A percentile compares a stretch with the other conserved stretches of the same genome.
phyloP scores from a whole-genome alignment of 805 yeast species.

The Brettanomyces bruxellensis region DNA sequence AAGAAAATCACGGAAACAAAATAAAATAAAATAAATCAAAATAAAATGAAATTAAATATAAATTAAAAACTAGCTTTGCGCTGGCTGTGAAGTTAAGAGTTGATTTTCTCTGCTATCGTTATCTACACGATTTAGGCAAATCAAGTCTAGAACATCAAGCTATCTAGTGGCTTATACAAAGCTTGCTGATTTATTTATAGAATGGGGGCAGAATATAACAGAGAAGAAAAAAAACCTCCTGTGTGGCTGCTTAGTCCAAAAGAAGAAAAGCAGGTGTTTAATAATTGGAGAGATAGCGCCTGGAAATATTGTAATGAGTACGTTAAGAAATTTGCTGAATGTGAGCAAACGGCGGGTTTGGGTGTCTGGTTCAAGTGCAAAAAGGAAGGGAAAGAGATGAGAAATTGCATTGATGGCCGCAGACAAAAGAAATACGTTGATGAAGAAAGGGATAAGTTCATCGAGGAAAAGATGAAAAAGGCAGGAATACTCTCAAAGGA shows the following conservation, averaged over 20 bases:
- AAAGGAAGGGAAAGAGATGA: conserved; percentile 46
- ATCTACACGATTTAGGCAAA: too few species aligned
- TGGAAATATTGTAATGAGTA: conserved; percentile 58
- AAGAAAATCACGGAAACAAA: background rate
- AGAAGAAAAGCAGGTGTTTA: conserved; percentile 67
- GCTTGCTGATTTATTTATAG: too few species aligned
- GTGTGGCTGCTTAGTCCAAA: conserved; percentile 69
- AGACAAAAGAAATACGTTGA: conserved; percentile 62
- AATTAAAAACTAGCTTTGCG: too few species aligned
- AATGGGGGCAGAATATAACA: background rate
- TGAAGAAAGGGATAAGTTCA: conserved; percentile 54
- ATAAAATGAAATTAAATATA: background rate
- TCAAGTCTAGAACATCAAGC: too few species aligned
- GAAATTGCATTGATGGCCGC: conserved; percentile 51
- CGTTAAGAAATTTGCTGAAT: conserved; percentile 61
- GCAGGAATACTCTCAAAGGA: conserved; percentile 15
- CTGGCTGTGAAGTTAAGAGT: too few species aligned
- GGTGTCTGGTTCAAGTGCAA: conserved; percentile 62
- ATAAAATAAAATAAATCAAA: background rate
- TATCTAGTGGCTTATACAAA: too few species aligned
- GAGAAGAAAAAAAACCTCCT: conserved; percentile 36
- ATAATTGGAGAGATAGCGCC: conserved; percentile 58
- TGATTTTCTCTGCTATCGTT: too few species aligned
- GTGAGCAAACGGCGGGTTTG: conserved; percentile 55
- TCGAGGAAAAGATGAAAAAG: conserved; percentile 42